These are phyloP conservation scores for Candida andamanensis DNA, from an alignment of 805 yeast genomes.

Conservation along the genomic window DNA sequence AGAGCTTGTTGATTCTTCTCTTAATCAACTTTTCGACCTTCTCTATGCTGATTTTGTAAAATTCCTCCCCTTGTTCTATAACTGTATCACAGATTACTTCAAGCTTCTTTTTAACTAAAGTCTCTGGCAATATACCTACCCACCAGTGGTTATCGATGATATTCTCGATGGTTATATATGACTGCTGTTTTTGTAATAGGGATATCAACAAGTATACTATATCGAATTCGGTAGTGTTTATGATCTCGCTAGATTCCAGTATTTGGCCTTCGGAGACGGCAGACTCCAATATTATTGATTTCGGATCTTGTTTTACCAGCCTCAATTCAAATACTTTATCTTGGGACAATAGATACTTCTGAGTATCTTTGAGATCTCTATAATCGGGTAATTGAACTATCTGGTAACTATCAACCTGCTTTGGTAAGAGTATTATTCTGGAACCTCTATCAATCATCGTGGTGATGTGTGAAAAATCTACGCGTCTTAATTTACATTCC, in stretches of 20 bases:
- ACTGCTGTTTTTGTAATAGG: slow-evolving; percentile 17
- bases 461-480: slow-evolving; percentile 2
- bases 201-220: slow-evolving; percentile 34
- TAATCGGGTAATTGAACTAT: slow-evolving; percentile 9
- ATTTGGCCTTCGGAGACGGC: slow-evolving; percentile 26
- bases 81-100: slow-evolving; percentile 24
- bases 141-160: slow-evolving; percentile 32
- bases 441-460: slow-evolving; percentile 4
- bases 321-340: slow-evolving; percentile 35
- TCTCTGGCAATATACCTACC: slow-evolving; percentile 21
- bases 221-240: slow-evolving; percentile 39
- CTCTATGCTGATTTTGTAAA: slow-evolving; percentile 36
- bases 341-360: slow-evolving; percentile 9
- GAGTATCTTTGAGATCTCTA: slow-evolving; percentile 1
- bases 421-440: slow-evolving; percentile 11
- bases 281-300: slow-evolving; percentile 33
- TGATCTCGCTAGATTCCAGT: slow-evolving; percentile 35
- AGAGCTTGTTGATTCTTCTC: slow-evolving; percentile 28
- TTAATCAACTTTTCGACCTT: slow-evolving; percentile 37
- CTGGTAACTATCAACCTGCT: slow-evolving; percentile 2
- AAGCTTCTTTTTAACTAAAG: slow-evolving; percentile 19
- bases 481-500: slow-evolving; percentile 3
- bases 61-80: slow-evolving; percentile 27
- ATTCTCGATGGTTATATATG: slow-evolving; percentile 38
- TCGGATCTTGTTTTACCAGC: slow-evolving; percentile 22